These are phyloP conservation scores for Craterostigma plantagineum DNA, from an alignment of 257 asterid species.

Conservation along the genomic window DNA sequence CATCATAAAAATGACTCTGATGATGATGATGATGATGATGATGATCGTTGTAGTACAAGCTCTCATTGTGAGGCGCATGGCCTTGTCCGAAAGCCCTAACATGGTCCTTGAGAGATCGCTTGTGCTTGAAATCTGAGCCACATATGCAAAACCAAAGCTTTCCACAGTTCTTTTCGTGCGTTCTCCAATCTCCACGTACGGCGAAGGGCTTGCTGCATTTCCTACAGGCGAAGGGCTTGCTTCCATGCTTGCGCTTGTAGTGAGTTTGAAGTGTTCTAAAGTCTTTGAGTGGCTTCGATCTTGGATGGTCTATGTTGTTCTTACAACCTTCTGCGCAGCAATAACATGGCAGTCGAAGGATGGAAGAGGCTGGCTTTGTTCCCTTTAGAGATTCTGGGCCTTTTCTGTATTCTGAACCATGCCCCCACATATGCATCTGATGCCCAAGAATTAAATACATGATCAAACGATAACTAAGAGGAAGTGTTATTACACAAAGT, in stretches of 20 bases:
- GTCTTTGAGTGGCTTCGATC: conserved; percentile 71
- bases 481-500: too few relatives aligned
- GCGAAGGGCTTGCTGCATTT: conserved; percentile 72
- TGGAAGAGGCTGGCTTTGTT: conserved; percentile 59
- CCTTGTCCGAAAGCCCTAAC: conserved; percentile 32
- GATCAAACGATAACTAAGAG: too few relatives aligned
- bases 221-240: conserved; percentile 69
- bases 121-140: conserved; percentile 74
- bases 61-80: too few relatives aligned
- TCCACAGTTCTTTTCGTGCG: conserved; percentile 77
- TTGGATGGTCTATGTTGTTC: conserved; percentile 78
- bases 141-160: conserved; percentile 79
- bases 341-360: conserved; percentile 71
- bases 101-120: conserved; percentile 69
- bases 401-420: conserved; percentile 76
- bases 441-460: too few relatives aligned
- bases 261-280: conserved; percentile 87
- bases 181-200: conserved; percentile 80
- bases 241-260: conserved; percentile 78
- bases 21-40: too few relatives aligned
- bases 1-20: too few relatives aligned
- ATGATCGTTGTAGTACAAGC: too few relatives aligned
- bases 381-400: conserved; percentile 81
- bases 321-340: conserved; percentile 69
- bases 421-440: conserved; percentile 99